These are phyloP conservation scores for Medicago arabica DNA, from an alignment of 306 rosid species.

Conservation along the genomic window DNA sequence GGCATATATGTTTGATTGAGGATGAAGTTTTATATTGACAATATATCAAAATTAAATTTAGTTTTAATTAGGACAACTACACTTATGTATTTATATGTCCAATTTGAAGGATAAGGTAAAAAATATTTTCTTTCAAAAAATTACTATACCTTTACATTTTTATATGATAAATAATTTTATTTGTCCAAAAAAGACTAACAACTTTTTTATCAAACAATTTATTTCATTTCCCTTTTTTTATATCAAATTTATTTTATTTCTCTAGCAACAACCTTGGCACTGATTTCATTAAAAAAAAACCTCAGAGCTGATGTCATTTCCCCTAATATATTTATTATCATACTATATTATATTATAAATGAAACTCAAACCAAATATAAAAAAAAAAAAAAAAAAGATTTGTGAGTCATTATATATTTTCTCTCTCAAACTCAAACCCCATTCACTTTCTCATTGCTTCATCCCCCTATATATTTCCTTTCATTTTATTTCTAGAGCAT, in stretches of 20 bases:
- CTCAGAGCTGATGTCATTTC: background rate
- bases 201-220: too few relatives aligned
- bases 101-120: background rate
- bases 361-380: constrained; percentile 27
- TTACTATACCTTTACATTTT: background rate
- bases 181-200: too few relatives aligned
- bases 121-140: background rate
- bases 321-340: background rate
- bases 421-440: constrained; percentile 14
- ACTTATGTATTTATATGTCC: background rate
- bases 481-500: constrained; percentile 23
- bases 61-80: background rate
- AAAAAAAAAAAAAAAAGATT: constrained; percentile 48
- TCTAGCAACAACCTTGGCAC: background rate
- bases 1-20: too few relatives aligned
- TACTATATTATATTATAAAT: background rate
- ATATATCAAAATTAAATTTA: background rate
- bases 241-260: background rate
- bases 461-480: background rate
- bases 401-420: background rate
- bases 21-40: too few relatives aligned
- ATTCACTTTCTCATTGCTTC: background rate
- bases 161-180: background rate
- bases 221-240: too few relatives aligned
- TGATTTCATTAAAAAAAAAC: background rate